These are phyloP conservation scores for Fusarium staphyleae DNA, from an alignment of 2,329 filamentous ascomycete species.

Conservation along the genomic window DNA sequence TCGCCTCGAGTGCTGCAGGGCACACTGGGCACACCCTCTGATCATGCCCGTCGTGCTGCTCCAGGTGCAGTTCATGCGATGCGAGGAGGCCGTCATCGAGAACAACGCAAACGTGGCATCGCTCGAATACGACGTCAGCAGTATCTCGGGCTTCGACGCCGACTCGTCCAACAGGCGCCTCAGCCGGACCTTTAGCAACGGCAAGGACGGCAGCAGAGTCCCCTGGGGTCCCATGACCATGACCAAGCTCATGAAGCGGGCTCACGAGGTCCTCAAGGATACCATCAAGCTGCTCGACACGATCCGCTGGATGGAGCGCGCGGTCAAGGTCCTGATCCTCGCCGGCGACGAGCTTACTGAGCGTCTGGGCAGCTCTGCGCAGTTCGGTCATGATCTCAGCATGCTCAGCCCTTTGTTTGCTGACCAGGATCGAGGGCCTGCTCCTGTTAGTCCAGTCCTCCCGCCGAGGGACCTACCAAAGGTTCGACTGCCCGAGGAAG, in stretches of 20 bases:
- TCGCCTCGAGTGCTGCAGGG: conserved; percentile 53
- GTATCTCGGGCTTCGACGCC: conserved; percentile 50
- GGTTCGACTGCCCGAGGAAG: conserved; percentile 24
- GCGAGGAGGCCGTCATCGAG: conserved; percentile 53
- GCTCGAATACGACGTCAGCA: conserved; percentile 53
- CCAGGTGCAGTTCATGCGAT: conserved; percentile 55
- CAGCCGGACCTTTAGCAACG: conserved; percentile 34
- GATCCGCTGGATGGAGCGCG: conserved; percentile 56
- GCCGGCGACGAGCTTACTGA: conserved; percentile 53
- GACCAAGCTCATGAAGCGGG: conserved; percentile 56
- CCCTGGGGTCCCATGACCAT: conserved; percentile 52
- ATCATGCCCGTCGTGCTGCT: conserved; percentile 55
- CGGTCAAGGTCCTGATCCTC: conserved; percentile 52
- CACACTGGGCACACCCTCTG: conserved; percentile 55
- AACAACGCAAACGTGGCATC: conserved; percentile 53
- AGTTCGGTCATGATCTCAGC: conserved; percentile 35
- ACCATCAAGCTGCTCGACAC: conserved; percentile 56
- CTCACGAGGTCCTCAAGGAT: conserved; percentile 54
- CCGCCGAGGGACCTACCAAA: conserved; percentile 30
- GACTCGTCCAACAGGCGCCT: conserved; percentile 39
- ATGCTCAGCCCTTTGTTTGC: conserved; percentile 38
- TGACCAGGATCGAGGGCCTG: conserved; percentile 33
- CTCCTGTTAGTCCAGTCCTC: conserved; percentile 39
- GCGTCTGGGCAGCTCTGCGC: conserved; percentile 35
- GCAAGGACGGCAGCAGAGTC: conserved; percentile 35